Percentiles rank a stretch among this genome's conserved stretches.
phyloP scores from a whole-genome alignment of 257 asterid genomes.

The Hygrophila difformis region DNA sequence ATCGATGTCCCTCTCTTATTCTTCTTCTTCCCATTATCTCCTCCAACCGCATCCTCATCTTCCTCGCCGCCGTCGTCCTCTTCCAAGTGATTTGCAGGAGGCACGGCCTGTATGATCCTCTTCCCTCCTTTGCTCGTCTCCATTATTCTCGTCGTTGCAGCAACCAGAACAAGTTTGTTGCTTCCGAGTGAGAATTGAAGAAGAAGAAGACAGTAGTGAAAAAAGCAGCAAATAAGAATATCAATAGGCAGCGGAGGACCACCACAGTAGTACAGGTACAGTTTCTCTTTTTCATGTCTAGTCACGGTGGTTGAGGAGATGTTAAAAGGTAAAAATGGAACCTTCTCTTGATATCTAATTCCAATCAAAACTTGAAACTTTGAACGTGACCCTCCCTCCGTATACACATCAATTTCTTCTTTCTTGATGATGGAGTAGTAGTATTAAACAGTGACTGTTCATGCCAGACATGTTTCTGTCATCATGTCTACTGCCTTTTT shows the following conservation, averaged over 20 bases:
- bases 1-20: constrained; percentile 42
- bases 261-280: constrained; percentile 36
- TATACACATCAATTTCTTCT: constrained; percentile 18
- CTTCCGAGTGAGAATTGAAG: too few species aligned
- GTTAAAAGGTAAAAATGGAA: constrained; percentile 1
- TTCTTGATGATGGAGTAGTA: too few species aligned
- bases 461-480: constrained; percentile 18
- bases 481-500: constrained; percentile 13
- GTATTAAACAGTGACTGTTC: constrained; percentile 15
- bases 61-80: constrained; percentile 45
- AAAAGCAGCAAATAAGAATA: constrained; percentile 28
- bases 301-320: constrained; percentile 14
- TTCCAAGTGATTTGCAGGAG: too few species aligned
- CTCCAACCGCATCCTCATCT: constrained; percentile 33
- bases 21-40: too few species aligned
- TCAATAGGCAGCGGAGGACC: too few species aligned
- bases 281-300: constrained; percentile 32
- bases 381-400: constrained; percentile 23
- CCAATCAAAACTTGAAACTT: constrained; percentile 23
- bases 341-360: constrained; percentile 13
- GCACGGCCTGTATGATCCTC: constrained; percentile 30
- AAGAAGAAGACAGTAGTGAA: constrained; percentile 25
- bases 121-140: constrained; percentile 54
- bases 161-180: too few species aligned
- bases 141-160: too few species aligned